Percentiles rank a stretch among this genome's conserved stretches.
These are phyloP conservation scores for Schizochytrium sp. DNA, from an alignment of 108 stramenopile species.

Conservation along the genomic window DNA sequence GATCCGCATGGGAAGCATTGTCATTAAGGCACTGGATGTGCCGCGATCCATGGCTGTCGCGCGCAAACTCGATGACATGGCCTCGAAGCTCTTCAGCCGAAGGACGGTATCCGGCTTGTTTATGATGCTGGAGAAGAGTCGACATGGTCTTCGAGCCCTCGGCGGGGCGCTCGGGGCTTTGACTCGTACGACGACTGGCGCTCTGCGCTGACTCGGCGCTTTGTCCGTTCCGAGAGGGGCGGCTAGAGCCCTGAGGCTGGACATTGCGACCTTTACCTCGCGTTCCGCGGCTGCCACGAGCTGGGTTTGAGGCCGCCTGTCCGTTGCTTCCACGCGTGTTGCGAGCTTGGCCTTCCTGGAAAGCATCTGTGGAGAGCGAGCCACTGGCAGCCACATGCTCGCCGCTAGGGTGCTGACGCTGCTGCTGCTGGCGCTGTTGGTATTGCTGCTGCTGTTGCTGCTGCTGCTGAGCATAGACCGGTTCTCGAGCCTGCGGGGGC, in stretches of 20 bases:
- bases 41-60: neutral
- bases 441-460: neutral
- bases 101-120: neutral
- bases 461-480: neutral
- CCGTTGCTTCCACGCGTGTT: too few species aligned
- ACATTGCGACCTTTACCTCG: too few species aligned
- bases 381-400: too few species aligned
- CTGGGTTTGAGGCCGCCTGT: too few species aligned
- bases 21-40: neutral
- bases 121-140: neutral
- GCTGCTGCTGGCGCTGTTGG: neutral
- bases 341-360: too few species aligned
- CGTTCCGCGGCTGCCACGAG: too few species aligned
- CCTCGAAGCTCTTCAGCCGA: neutral
- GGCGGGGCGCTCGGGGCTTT: neutral
- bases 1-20: neutral
- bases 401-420: too few species aligned
- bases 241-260: too few species aligned
- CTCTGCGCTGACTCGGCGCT: too few species aligned
- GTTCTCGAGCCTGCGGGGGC: neutral
- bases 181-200: too few species aligned
- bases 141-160: neutral
- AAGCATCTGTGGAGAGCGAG: too few species aligned
- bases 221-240: too few species aligned
- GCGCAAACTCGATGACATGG: neutral